phyloP scores from a whole-genome alignment of 2,329 filamentous ascomycete species.

The Fusarium heterosporum region DNA sequence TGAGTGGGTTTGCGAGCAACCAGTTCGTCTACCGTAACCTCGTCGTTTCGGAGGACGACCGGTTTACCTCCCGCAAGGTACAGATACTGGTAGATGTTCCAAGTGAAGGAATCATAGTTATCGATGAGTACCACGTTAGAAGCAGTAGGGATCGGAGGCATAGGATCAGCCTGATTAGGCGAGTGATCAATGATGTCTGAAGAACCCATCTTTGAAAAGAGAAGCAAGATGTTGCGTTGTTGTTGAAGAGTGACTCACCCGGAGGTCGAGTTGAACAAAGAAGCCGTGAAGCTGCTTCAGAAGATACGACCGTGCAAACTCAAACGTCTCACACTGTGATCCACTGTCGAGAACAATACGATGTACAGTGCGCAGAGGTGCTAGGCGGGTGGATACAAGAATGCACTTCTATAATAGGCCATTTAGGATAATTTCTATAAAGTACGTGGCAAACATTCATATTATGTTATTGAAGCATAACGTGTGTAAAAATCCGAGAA shows the following conservation, averaged over 20 bases:
- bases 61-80: conserved; percentile 94
- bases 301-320: conserved; percentile 11
- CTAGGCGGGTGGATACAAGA: too few relatives aligned
- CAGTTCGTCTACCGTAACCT: conserved; percentile 86
- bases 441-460: too few relatives aligned
- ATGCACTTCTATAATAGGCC: too few relatives aligned
- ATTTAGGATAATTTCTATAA: too few relatives aligned
- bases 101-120: conserved; percentile 99
- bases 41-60: conserved; percentile 91
- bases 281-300: conserved; percentile 29
- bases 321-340: not conserved
- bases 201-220: conserved; percentile 59
- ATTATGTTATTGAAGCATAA: too few relatives aligned
- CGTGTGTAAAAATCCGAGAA: too few relatives aligned
- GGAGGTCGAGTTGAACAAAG: conserved; percentile 32
- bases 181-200: conserved; percentile 79
- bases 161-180: conserved; percentile 82
- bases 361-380: conserved; percentile 32
- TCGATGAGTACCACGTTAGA: conserved; percentile 95
- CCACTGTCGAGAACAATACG: not conserved
- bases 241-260: conserved; percentile 40
- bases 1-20: conserved; percentile 89
- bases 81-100: conserved; percentile 99
- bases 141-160: conserved; percentile 78
- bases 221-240: conserved; percentile 23